These are phyloP conservation scores for Lithohypha guttulata DNA, from an alignment of 2,329 filamentous ascomycete genomes.

Conservation along the genomic window DNA sequence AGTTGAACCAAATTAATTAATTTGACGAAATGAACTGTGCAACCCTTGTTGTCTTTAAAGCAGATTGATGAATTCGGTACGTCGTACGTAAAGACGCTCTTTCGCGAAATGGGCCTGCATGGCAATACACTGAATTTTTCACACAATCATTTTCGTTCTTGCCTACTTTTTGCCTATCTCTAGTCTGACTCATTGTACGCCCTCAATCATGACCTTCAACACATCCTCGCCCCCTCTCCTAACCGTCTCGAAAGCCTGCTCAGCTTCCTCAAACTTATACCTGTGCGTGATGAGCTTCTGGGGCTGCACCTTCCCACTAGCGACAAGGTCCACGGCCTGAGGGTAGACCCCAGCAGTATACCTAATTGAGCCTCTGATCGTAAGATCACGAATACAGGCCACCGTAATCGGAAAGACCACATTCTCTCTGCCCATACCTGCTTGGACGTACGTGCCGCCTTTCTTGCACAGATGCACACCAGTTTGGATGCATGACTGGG, in stretches of 20 bases:
- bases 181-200: too few species aligned
- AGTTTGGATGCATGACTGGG: conserved; percentile 38
- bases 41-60: too few species aligned
- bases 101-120: too few species aligned
- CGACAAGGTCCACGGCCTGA: conserved; percentile 39
- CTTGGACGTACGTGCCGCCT: conserved; percentile 43
- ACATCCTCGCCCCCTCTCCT: conserved; percentile 30
- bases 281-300: conserved; percentile 32
- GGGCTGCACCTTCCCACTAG: conserved; percentile 33
- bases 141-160: too few species aligned
- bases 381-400: conserved; percentile 39
- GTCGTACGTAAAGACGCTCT: too few species aligned
- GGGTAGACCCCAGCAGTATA: conserved; percentile 43
- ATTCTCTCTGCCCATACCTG: conserved; percentile 42
- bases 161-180: too few species aligned
- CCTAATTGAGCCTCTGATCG: conserved; percentile 41
- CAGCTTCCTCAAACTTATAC: conserved; percentile 37
- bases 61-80: too few species aligned
- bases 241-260: conserved; percentile 39
- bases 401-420: conserved; percentile 43
- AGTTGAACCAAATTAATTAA: too few species aligned
- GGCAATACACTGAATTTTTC: too few species aligned
- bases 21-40: too few species aligned
- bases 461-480: conserved; percentile 36
- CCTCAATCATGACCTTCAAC: conserved; percentile 37